Evolutionary conservation across 495 filamentous ascomycete species (phyloP).

Genomic region (Astrothelium macrocarpum): DNA sequence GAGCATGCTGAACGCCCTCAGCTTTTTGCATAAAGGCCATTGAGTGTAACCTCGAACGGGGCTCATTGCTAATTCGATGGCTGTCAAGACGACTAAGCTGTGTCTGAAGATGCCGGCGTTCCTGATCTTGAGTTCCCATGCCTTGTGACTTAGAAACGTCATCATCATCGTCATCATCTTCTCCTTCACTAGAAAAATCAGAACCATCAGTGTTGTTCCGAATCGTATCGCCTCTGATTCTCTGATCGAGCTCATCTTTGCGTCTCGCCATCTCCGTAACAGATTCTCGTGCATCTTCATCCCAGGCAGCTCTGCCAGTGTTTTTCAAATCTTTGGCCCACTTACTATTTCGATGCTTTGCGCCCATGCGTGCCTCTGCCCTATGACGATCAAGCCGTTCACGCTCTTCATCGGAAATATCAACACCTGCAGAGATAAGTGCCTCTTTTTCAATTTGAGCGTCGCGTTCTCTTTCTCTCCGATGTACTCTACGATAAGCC

Average conservation of each 20-base stretch:
- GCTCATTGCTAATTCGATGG: slow-evolving; percentile 34
- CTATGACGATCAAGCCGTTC: slow-evolving; percentile 69
- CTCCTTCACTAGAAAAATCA: slow-evolving; percentile 45
- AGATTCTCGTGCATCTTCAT: slow-evolving; percentile 42
- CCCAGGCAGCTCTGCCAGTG: slow-evolving; percentile 36
- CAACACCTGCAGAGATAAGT: slow-evolving; percentile 57
- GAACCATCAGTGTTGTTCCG: slow-evolving; percentile 40
- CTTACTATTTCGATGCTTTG: slow-evolving; percentile 80
- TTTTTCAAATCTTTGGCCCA: slow-evolving; percentile 88
- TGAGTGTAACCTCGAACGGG: slow-evolving; percentile 44
- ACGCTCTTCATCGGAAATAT: slow-evolving; percentile 63
- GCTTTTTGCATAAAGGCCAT: slow-evolving; percentile 93
- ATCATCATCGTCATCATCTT: slow-evolving; percentile 50
- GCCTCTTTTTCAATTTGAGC: slow-evolving; percentile 63
- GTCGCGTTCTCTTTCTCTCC: slow-evolving; percentile 68
- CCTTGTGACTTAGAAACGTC: slow-evolving; percentile 39
- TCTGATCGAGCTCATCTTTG: slow-evolving; percentile 73
- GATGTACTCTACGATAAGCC: slow-evolving; percentile 80
- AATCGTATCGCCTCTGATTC: slow-evolving; percentile 69
- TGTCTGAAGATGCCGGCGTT: slow-evolving; percentile 43
- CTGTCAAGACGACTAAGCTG: slow-evolving; percentile 52
- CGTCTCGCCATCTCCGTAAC: slow-evolving; percentile 72
- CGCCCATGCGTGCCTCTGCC: slow-evolving; percentile 81
- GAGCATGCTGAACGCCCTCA: slow-evolving; percentile 61
- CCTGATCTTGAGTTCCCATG: slow-evolving; percentile 39